Base-by-base conservation (phyloP, 352 stramenopile genomes). In the Phytophthora melonis region DNA sequence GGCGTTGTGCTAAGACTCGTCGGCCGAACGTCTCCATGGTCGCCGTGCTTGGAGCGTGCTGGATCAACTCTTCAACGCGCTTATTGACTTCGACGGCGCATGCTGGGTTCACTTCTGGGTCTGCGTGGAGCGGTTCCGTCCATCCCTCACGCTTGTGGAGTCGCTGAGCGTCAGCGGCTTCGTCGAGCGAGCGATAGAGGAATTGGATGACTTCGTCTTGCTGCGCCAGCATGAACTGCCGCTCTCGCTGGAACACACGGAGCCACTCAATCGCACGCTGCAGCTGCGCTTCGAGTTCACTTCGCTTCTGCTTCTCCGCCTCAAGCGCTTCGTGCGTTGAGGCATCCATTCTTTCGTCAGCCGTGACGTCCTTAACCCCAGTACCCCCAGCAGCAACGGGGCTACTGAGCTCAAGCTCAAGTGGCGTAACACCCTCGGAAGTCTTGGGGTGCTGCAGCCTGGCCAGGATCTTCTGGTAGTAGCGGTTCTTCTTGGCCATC, bases 121-220 rank as follows among this genome's bases (percentile, higher is more conserved):
- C 34, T 7, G 43, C 11, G 34, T 41, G 34, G 1, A 41, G 34
- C 11, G 58, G 27, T 41, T 73, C 34, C 21, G 11, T 55, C 21
- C 47, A 47, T 36, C 18, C 14, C 8, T 47, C 9, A 39, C 32
- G 41, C 16, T 55, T 16, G 18, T 49, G 43, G 27, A 55, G 43
- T 27, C 4, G 10, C 43, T 76, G 45, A 23, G 70, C 65, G 3
- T 63, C 59, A 6, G 68, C 55, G 18, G 69, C 78, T 50, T 90
- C 78, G 4, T 81, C 67, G 14, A 91, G 63, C 36, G 76, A 70
- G 3, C 68, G 74, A 63, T 78, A 79, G 3, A 92, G 60, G 55
- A 92, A 92, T 67, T 90, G 74, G 19, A 92, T 79, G n/a, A 90
- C 77, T 47, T 92, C 83, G 52, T 92, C 85, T 27, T 91, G 83